A percentile compares a stretch with the other conserved stretches of the same genome.
Conservation (phyloP, 257 asterid species). For the Lycium barbarum region DNA sequence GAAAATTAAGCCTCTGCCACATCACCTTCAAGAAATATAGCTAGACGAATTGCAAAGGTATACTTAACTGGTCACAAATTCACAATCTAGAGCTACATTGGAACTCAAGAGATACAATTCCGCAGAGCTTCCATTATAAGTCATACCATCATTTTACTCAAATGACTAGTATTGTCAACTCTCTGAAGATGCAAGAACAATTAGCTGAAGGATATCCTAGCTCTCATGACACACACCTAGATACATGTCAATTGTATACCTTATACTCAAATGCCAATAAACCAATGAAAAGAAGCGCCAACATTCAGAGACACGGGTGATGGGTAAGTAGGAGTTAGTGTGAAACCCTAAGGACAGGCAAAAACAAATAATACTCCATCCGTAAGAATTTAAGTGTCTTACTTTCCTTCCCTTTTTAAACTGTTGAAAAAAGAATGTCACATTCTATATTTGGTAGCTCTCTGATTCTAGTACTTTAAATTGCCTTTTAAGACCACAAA, state of each 20-base stretch:
- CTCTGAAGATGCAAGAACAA: background rate
- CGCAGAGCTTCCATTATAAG: background rate
- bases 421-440: too few species aligned
- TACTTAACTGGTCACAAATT: background rate
- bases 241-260: background rate
- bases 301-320: background rate
- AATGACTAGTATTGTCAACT: background rate
- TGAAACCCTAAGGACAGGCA: background rate
- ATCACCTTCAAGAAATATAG: background rate
- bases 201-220: conserved; percentile 3
- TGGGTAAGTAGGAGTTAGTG: conserved; percentile 7
- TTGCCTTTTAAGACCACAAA: too few species aligned
- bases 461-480: too few species aligned
- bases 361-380: background rate
- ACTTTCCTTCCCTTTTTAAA: too few species aligned
- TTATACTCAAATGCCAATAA: background rate
- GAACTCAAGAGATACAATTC: background rate
- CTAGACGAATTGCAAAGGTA: background rate
- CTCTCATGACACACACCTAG: background rate
- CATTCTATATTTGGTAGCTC: too few species aligned
- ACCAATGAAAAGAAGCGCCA: background rate
- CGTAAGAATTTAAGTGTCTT: too few species aligned
- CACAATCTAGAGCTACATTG: background rate
- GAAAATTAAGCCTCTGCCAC: background rate
- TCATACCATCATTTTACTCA: background rate